Base-by-base conservation (phyloP, 352 stramenopile genomes). In the Elongisporangium prolatum region DNA sequence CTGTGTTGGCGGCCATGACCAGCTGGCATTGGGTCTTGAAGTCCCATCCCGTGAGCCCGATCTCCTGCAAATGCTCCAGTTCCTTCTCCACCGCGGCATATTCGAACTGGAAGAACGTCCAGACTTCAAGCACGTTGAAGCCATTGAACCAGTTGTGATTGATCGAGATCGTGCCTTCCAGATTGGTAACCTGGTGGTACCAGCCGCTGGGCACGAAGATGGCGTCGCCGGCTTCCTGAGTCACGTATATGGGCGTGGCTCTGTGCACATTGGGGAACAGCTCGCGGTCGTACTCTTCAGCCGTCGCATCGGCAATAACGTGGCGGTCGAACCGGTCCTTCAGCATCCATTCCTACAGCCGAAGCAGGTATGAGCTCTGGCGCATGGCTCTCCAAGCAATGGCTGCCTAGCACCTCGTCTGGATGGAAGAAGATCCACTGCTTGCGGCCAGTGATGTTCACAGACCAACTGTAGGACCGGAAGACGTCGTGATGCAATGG, bases 91-190 rank as follows among this genome's bases (percentile, higher is more conserved):
- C 82, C 0, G 81, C 84, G 0, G 58, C 60, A 25, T 84, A 75
- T 47, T 95, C 82, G 3, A 28, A 52, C 52, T 86, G 74, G n/a
- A 95, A 78, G 60, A 91, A 95, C 3, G 18, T 4, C 86, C 84
- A 93, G 17, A 95, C 56, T 21, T 80, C 60, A 13, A 25, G 48
- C 17, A 93, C 51, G 44, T 84, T 93, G 65, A 84, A 94, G 44
- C 79, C 85, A 54, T 97, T 98, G 61, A 98, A 96, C 96, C 96
- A 99, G 72, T 99, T 99, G 69, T 98, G 94, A 80, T 99, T 99
- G 67, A 99, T 96, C 1, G 92, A 98, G 50, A 99, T 85, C 17
- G 93, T 98, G 66, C 96, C 79, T 34, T 91, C 74, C 13, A 97
- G 47, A 67, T 99, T 99, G 21, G 78, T 74, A 8, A 99, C 96